Base-by-base conservation (phyloP, 208 protist genomes). In the Trypanosoma caninum region DNA sequence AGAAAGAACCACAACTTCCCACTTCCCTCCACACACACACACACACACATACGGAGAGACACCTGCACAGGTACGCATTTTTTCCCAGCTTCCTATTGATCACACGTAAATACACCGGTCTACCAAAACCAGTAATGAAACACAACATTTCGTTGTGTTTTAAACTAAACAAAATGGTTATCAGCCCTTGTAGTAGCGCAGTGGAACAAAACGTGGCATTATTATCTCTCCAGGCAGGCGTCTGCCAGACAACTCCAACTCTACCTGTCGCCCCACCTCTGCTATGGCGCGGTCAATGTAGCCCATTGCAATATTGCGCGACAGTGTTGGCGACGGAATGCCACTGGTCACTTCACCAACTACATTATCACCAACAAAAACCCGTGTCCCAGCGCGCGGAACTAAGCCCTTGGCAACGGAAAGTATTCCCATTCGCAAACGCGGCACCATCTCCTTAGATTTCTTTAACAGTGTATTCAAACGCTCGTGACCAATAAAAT, bases 281-380 rank as follows among this genome's bases (percentile, higher is more conserved):
- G 84, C 70, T 20, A 82, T 63, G 9, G 59, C 62, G 22, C 79
- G 90, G 34, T 91, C 57, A 0, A 99, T 51, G 69, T 98, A 98
- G 47, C 69, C 91, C 72, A 98, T 93, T 4, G 74, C 93, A 54
- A 99, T 91, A 56, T 93, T 89, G 60, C 78, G 78, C 62, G 94
- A 75, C 11, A 98, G 73, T 38, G 72, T 82, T 30, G 97, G 97
- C 2, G 82, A 92, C 20, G 91, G 75, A 30, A 74, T 77, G 40
- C 97, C 97, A 52, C 79, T 94, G 14, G 95, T 98, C 10, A 98
- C 78, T 22, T 78, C 35, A 44, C 97, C 97, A 7, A 98, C 90
- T 22, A 59, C 51, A 61, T 89, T 72, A 20, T 89, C 91, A 14
- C 82, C 67, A 11, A 66, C 57, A 27, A 86, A 63, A 37, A 98